phyloP scores from a whole-genome alignment of 2,329 filamentous ascomycete genomes.

The Plectosphaerella cucumerina region DNA sequence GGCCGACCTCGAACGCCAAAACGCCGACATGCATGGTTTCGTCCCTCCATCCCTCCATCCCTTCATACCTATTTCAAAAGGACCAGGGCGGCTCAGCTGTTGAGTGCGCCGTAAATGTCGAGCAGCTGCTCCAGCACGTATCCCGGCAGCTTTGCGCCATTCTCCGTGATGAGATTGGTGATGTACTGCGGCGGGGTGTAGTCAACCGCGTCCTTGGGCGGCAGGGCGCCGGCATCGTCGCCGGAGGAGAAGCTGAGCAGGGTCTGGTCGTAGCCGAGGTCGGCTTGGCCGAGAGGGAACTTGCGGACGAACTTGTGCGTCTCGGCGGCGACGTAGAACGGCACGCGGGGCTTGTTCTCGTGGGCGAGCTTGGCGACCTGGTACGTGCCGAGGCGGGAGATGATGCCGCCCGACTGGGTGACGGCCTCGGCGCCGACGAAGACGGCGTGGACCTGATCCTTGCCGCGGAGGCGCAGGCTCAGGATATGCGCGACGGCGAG shows the following conservation, averaged over 20 bases:
- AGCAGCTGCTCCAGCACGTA: constrained; percentile 69
- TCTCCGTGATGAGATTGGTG: constrained; percentile 71
- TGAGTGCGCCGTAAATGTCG: constrained; percentile 50
- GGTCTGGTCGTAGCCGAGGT: constrained; percentile 73
- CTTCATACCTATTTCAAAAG: no score
- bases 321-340: constrained; percentile 89
- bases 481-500: constrained; percentile 77
- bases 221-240: constrained; percentile 35
- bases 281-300: constrained; percentile 77
- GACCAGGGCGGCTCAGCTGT: constrained; percentile 19
- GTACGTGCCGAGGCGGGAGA: constrained; percentile 80
- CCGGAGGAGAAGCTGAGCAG: constrained; percentile 69
- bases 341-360: constrained; percentile 50
- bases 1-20: no score
- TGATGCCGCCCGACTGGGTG: constrained; percentile 88
- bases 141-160: constrained; percentile 65
- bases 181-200: constrained; percentile 69
- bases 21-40: no score
- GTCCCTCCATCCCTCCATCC: no score
- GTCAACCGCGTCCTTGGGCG: constrained; percentile 58
- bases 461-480: constrained; percentile 27
- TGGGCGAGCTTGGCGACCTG: constrained; percentile 82
- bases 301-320: constrained; percentile 95
- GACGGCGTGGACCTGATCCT: constrained; percentile 55
- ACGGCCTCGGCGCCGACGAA: constrained; percentile 78